Base-by-base conservation (phyloP, 305 asterid genomes). In the Fraxinus greggii region DNA sequence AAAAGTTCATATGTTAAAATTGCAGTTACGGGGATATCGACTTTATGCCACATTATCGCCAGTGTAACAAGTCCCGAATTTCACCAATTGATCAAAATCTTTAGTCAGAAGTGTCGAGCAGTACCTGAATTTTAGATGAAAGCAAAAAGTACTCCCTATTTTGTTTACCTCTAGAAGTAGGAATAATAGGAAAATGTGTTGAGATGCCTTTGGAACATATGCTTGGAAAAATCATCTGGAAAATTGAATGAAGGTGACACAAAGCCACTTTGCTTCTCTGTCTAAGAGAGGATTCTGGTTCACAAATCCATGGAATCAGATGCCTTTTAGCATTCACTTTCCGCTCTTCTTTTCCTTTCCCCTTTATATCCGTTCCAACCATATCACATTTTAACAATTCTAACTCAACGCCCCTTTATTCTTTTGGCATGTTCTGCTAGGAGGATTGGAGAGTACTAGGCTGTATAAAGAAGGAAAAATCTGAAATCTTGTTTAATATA, bases 301-400 rank as follows among this genome's bases (percentile, higher is more conserved):
- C 80, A 77, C 63, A 78, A 78, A 78, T 28, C 67, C 33, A 29
- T 15, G 78, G 87, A 86, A 86, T 83, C 88, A 76, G 88, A 86
- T 88, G 84, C 89, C 73, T 26, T 26, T 72, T n/a, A 67, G 35
- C 74, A 67, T 35, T 72, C 82, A 78, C 80, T 83, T 83, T 72
- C 36, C 40, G 69, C 54, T 56, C 36, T 83, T 35, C 23, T 19
- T 83, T 81, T 72, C 29, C 72, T 65, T 28, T 26, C 61, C 75
- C 82, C 84, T 80, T 77, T 77, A 77, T 48, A 77, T 80, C 19
- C 35, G 1, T 3, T 31, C 63, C 75, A 65, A 69, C 56, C 10
- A 51, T 29, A 77, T 13, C 35, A 54, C 23, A 31, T 10, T 59
- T 19, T 26, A 35, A 33, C 61, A n/a, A 24, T 51, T 32, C 69